Conservation (phyloP, 2,329 filamentous ascomycete genomes). For the Xylariaceae sp. region DNA sequence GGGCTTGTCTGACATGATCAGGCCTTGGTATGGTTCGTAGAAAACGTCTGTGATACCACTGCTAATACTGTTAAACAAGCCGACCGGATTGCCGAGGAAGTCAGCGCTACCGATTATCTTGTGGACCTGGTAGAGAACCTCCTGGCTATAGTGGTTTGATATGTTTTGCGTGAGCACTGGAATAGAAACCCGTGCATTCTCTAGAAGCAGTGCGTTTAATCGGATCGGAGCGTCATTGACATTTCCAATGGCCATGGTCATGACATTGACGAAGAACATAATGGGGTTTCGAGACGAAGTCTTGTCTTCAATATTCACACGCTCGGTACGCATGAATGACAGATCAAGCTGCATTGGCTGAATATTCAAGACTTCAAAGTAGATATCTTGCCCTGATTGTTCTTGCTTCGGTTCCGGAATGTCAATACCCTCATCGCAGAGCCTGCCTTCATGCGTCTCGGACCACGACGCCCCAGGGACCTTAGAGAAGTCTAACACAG, state of each 20-base stretch:
- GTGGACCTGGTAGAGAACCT: conserved; percentile 94
- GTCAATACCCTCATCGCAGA: conserved; percentile 89
- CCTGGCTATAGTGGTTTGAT: conserved; percentile 94
- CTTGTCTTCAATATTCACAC: conserved; percentile 95
- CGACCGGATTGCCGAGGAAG: conserved; percentile 96
- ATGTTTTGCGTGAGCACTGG: conserved; percentile 85
- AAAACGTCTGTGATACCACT: conserved; percentile 98
- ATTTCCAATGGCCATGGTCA: conserved; percentile 99
- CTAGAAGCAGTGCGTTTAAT: conserved; percentile 90
- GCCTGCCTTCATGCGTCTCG: conserved; percentile 76
- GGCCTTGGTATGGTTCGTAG: conserved; percentile 97
- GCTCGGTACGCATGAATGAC: conserved; percentile 95
- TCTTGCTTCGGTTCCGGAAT: conserved; percentile 90
- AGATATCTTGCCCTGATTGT: conserved; percentile 89
- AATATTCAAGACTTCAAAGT: conserved; percentile 95
- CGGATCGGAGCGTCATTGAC: conserved; percentile 97
- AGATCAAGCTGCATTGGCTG: conserved; percentile 98
- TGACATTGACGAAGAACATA: conserved; percentile 98
- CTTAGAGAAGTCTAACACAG: conserved; percentile 92
- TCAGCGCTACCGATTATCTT: conserved; percentile 97
- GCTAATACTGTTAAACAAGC: conserved; percentile 96
- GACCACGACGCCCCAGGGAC: conserved; percentile 89
- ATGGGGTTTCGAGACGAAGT: conserved; percentile 89
- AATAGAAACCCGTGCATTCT: conserved; percentile 92
- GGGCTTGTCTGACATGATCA: conserved; percentile 94